Evolutionary conservation across 225 moss, liverwort and hornwort genomes (phyloP).

Genomic region (Thuidium tamariscinum): DNA sequence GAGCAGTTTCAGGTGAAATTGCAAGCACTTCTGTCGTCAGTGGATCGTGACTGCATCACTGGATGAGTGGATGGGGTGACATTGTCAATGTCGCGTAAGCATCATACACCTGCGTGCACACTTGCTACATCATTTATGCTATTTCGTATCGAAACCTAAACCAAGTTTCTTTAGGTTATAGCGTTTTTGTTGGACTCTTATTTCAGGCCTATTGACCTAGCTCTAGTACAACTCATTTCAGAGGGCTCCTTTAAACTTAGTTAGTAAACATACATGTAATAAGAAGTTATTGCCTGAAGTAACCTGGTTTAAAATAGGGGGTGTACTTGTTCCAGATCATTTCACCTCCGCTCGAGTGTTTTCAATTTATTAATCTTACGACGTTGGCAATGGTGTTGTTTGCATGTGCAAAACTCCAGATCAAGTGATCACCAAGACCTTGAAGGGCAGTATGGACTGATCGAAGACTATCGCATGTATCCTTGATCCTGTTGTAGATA

Average conservation of each 20-base stretch:
- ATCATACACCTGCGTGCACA: not conserved
- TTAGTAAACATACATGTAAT: not conserved
- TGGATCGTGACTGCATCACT: conserved; percentile 70
- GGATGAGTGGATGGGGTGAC: conserved; percentile 82
- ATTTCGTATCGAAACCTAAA: not conserved
- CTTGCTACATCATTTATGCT: not conserved
- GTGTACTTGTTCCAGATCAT: not conserved
- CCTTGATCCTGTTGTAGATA: not conserved
- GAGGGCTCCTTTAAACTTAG: not conserved
- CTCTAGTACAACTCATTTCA: not conserved
- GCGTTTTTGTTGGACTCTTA: not conserved
- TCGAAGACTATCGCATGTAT: not conserved
- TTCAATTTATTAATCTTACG: not conserved
- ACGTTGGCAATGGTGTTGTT: not conserved
- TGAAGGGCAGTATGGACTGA: conserved; percentile 26
- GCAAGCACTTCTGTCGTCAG: conserved; percentile 65
- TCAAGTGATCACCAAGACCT: conserved; percentile 11
- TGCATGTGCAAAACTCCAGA: conserved; percentile 5
- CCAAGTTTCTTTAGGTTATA: not conserved
- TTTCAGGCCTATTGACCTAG: not conserved
- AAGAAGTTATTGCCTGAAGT: not conserved
- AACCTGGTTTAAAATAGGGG: not conserved
- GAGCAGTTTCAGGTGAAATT: conserved; percentile 64
- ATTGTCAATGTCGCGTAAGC: conserved; percentile 68
- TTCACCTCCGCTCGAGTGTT: not conserved